A percentile compares a stretch with the other conserved stretches of the same genome.
Conservation (phyloP, 345 rosid genomes). For the Arabis hirsuta region DNA sequence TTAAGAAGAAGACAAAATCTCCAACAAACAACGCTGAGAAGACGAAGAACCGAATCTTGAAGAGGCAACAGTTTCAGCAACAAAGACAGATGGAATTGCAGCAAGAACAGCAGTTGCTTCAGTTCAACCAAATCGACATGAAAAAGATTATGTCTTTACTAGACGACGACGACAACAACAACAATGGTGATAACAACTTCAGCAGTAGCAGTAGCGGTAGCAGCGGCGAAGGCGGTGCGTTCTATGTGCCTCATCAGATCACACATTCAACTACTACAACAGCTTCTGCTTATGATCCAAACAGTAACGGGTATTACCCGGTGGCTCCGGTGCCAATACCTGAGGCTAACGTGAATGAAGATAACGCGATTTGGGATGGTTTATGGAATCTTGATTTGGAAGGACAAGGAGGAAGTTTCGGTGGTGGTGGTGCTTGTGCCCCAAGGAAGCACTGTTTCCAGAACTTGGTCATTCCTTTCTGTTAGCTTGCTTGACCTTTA, state of each 20-base stretch:
- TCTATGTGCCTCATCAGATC: slow-evolving; percentile 52
- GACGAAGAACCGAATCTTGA: slow-evolving; percentile 60
- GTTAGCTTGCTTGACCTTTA: slow-evolving; percentile 40
- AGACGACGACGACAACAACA: slow-evolving; percentile 51
- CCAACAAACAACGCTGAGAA: slow-evolving; percentile 54
- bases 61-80: slow-evolving; percentile 76
- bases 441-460: slow-evolving; percentile 51
- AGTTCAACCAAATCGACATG: slow-evolving; percentile 62
- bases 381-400: slow-evolving; percentile 75
- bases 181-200: slow-evolving; percentile 26
- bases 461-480: slow-evolving; percentile 56
- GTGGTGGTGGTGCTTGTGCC: slow-evolving; percentile 41
- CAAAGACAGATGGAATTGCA: slow-evolving; percentile 54
- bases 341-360: slow-evolving; percentile 46
- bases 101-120: slow-evolving; percentile 55
- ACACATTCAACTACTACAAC: slow-evolving; percentile 44
- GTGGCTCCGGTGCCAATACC: slow-evolving; percentile 31
- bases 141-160: slow-evolving; percentile 60
- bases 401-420: slow-evolving; percentile 53
- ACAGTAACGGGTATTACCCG: slow-evolving; percentile 40
- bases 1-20: slow-evolving; percentile 74
- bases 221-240: slow-evolving; percentile 23
- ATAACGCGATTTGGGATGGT: slow-evolving; percentile 67
- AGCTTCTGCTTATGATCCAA: slow-evolving; percentile 36
- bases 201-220: slow-evolving; percentile 38